phyloP scores from a whole-genome alignment of 352 stramenopile species.

The Globisporangium uncinulatum region DNA sequence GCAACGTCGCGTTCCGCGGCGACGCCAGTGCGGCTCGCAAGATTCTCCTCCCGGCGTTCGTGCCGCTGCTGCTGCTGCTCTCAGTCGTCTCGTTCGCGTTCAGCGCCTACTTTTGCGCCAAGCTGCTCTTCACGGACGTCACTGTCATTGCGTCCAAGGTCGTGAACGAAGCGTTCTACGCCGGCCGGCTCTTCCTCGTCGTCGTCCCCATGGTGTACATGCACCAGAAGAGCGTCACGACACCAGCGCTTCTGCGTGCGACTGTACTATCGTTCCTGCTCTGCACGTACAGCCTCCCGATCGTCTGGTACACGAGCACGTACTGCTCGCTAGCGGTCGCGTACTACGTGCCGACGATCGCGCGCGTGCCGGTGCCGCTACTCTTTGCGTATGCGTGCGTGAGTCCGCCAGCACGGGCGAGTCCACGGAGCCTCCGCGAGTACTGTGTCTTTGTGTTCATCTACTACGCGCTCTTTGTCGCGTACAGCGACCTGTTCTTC shows the following conservation, averaged over 20 bases:
- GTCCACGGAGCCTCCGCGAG: conserved; percentile 39
- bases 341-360: conserved; percentile 35
- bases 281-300: conserved; percentile 48
- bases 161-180: conserved; percentile 39
- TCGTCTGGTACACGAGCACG: conserved; percentile 30
- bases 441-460: conserved; percentile 47
- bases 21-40: conserved; percentile 44
- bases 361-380: conserved; percentile 29
- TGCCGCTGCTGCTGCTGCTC: conserved; percentile 59
- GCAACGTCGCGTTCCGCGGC: conserved; percentile 39
- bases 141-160: conserved; percentile 14
- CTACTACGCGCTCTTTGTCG: conserved; percentile 34
- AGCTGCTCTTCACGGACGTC: conserved; percentile 11
- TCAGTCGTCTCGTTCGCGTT: conserved; percentile 22
- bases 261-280: conserved; percentile 37
- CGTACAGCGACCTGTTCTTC: conserved; percentile 36
- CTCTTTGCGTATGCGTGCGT: conserved; percentile 44
- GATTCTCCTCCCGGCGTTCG: conserved; percentile 66
- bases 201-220: conserved; percentile 65
- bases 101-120: conserved; percentile 22
- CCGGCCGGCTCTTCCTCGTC: conserved; percentile 53
- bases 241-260: conserved; percentile 34
- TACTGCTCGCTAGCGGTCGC: conserved; percentile 3
- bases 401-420: conserved; percentile 35
- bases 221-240: conserved; percentile 36